Percentiles rank a stretch among this genome's conserved stretches.
Conservation (phyloP, 164 flowering plant species). For the Aristolochia californica region DNA sequence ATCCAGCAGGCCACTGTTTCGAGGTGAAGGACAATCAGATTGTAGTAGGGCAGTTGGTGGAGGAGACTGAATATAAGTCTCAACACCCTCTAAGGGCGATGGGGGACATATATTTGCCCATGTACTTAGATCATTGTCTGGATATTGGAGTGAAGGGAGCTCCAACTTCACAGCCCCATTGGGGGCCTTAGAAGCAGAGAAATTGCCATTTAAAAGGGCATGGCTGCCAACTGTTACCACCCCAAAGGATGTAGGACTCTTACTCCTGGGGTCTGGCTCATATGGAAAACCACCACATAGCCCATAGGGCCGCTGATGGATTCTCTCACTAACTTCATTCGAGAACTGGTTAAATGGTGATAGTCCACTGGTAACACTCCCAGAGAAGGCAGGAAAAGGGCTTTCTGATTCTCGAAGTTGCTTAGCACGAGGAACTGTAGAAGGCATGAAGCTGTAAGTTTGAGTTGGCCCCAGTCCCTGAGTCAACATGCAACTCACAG, state of each 20-base stretch:
- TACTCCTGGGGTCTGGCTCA: constrained; percentile 19
- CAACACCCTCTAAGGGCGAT: constrained; percentile 17
- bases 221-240: constrained; percentile 45
- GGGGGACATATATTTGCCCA: constrained; percentile 32
- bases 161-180: constrained; percentile 72
- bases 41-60: constrained; percentile 20
- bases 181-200: constrained; percentile 74
- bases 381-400: constrained; percentile 24
- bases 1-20: constrained; percentile 62
- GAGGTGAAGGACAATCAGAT: constrained; percentile 39
- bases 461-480: constrained; percentile 38
- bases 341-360: constrained; percentile 31
- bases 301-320: constrained; percentile 31
- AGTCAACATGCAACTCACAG: constrained; percentile 29
- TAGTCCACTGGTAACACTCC: constrained; percentile 19
- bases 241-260: constrained; percentile 13
- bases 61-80: constrained; percentile 22
- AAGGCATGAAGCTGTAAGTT: constrained; percentile 23
- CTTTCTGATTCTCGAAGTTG: constrained; percentile 39
- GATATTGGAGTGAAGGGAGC: constrained; percentile 99
- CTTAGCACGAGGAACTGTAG: constrained; percentile 34
- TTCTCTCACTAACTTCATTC: constrained; percentile 25
- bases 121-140: constrained; percentile 46
- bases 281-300: constrained; percentile 20
- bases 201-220: constrained; percentile 70